phyloP scores from a whole-genome alignment of 352 stramenopile genomes.

The Globisporangium sylvaticum region DNA sequence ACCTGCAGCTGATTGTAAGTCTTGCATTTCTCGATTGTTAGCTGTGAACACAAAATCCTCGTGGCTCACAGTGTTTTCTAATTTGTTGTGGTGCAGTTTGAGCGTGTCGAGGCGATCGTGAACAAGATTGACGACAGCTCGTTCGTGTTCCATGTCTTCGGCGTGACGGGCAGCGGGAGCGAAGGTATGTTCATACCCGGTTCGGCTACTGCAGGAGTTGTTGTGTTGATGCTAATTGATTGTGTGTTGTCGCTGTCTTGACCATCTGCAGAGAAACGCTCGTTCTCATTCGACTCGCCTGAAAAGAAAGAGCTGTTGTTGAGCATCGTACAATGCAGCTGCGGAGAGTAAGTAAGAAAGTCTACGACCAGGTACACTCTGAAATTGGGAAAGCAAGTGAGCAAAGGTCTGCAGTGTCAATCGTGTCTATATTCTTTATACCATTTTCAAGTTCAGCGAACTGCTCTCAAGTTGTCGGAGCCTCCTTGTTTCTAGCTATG shows the following conservation, averaged over 20 bases:
- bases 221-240: background rate
- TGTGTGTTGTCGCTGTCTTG: background rate
- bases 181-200: constrained; percentile 27
- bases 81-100: constrained; percentile 55
- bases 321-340: constrained; percentile 42
- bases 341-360: constrained; percentile 11
- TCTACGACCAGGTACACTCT: background rate
- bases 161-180: constrained; percentile 35
- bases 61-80: background rate
- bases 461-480: background rate
- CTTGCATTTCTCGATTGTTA: too few species aligned
- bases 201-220: background rate
- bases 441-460: background rate
- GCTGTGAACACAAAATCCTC: background rate
- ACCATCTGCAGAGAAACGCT: constrained; percentile 46
- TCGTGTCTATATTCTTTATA: constrained; percentile 3
- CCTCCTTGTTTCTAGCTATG: background rate
- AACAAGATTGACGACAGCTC: constrained; percentile 60
- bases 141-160: constrained; percentile 61
- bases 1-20: constrained; percentile 63
- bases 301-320: constrained; percentile 53
- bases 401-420: background rate
- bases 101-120: constrained; percentile 49
- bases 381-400: background rate
- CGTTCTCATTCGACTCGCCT: constrained; percentile 55